Evolutionary conservation across 768 basidiomycete genomes (phyloP).

Genomic region (Termitomyces sp.): DNA sequence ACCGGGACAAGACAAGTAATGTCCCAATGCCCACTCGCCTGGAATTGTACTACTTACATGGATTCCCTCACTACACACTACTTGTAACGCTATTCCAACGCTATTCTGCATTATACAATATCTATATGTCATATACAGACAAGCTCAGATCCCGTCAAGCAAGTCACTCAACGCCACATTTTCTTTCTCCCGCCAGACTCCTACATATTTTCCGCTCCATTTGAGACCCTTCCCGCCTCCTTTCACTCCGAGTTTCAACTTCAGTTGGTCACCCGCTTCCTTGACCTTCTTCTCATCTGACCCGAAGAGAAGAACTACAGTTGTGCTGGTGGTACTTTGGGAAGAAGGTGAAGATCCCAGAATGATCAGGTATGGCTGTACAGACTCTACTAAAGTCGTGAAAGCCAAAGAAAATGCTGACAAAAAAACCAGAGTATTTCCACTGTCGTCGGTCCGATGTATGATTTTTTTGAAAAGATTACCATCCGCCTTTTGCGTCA

Average conservation of each 20-base stretch:
- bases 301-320: slow-evolving; percentile 55
- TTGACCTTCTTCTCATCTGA: slow-evolving; percentile 57
- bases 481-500: slow-evolving; percentile 20
- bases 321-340: slow-evolving; percentile 34
- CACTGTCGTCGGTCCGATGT: slow-evolving; percentile 57
- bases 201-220: slow-evolving; percentile 73
- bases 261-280: slow-evolving; percentile 50
- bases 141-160: slow-evolving; percentile 22
- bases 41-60: slow-evolving; percentile 2
- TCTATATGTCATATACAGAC: background rate
- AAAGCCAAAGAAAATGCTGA: slow-evolving; percentile 50
- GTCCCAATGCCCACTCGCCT: background rate
- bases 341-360: slow-evolving; percentile 45
- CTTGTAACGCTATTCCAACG: slow-evolving; percentile 7
- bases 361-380: slow-evolving; percentile 24
- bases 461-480: slow-evolving; percentile 40
- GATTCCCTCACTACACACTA: background rate
- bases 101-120: background rate
- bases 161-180: slow-evolving; percentile 30
- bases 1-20: slow-evolving; percentile 7
- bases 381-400: slow-evolving; percentile 17
- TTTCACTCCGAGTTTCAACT: slow-evolving; percentile 53
- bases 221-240: slow-evolving; percentile 73
- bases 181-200: slow-evolving; percentile 58
- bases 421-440: slow-evolving; percentile 54